Evolutionary conservation across 1,284 basidiomycete species (phyloP).

Genomic region (Rhodotorula sp.): DNA sequence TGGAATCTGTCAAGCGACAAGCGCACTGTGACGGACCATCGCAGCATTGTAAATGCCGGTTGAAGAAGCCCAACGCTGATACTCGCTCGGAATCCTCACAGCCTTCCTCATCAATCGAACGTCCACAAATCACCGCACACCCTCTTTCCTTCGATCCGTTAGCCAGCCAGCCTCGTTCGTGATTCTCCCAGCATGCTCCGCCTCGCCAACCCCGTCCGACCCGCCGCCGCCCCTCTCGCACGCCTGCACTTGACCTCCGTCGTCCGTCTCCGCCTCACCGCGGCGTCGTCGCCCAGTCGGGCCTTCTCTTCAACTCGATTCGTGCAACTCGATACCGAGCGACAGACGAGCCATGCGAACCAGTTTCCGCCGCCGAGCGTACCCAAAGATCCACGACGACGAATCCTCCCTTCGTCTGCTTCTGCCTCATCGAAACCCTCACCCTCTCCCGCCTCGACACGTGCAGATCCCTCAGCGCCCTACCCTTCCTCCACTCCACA

Average conservation of each 20-base stretch:
- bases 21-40: not conserved
- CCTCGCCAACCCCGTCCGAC: constrained; percentile 1
- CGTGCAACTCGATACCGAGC: constrained; percentile 17
- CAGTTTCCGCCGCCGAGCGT: constrained; percentile 3
- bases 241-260: not conserved
- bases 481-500: not conserved
- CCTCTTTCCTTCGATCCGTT: not conserved
- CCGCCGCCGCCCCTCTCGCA: constrained; percentile 3
- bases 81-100: not conserved
- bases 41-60: too few relatives aligned
- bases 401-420: not conserved
- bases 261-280: not conserved
- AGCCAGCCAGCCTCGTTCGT: not conserved
- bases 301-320: constrained; percentile 15
- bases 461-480: not conserved
- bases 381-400: constrained; percentile 9
- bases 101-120: not conserved
- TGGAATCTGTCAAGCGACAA: not conserved
- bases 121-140: not conserved
- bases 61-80: too few relatives aligned
- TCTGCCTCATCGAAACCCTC: constrained; percentile 1
- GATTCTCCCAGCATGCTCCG: constrained; percentile 17
- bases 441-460: not conserved
- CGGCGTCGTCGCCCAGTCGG: not conserved
- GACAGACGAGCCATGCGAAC: not conserved